These are phyloP conservation scores for Sporothrix globosa DNA, from an alignment of 2,329 filamentous ascomycete species.

Conservation along the genomic window DNA sequence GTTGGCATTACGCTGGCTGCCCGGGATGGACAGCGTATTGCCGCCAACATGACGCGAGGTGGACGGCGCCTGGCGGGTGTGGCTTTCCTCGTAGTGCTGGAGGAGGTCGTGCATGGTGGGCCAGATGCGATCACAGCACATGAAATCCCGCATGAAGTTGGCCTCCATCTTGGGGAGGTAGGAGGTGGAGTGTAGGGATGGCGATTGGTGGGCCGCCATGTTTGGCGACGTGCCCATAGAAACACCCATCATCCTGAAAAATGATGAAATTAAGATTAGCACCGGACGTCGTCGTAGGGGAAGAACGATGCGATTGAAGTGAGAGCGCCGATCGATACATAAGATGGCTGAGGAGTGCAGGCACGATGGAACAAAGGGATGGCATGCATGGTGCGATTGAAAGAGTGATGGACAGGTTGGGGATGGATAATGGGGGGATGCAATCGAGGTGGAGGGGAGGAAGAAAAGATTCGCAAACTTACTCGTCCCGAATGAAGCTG, in stretches of 20 bases:
- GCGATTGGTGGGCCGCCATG: constrained; percentile 71
- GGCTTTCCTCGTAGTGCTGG: constrained; percentile 94
- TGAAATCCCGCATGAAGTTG: constrained; percentile 96
- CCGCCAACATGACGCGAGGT: constrained; percentile 40
- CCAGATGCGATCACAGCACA: constrained; percentile 87
- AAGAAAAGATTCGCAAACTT: constrained; percentile 51
- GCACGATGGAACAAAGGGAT: too few species aligned
- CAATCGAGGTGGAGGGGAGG: neutral
- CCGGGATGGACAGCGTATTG: constrained; percentile 13
- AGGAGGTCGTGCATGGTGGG: constrained; percentile 92
- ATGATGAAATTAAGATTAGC: constrained; percentile 38
- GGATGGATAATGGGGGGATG: neutral
- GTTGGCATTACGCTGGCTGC: constrained; percentile 28
- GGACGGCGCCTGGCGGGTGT: constrained; percentile 68
- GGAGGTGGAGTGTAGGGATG: constrained; percentile 93
- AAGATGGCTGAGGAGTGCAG: too few species aligned
- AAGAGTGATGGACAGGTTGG: neutral
- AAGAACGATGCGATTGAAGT: neutral
- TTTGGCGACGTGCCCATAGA: constrained; percentile 83
- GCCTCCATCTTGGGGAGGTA: constrained; percentile 96
- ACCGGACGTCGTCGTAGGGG: too few species aligned
- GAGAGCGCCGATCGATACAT: neutral
- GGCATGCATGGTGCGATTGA: neutral
- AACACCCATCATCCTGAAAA: constrained; percentile 77
- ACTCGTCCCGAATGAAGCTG: constrained; percentile 98